These are phyloP conservation scores for Colletotrichum tabaci DNA, from an alignment of 2,329 filamentous ascomycete species.

Conservation along the genomic window DNA sequence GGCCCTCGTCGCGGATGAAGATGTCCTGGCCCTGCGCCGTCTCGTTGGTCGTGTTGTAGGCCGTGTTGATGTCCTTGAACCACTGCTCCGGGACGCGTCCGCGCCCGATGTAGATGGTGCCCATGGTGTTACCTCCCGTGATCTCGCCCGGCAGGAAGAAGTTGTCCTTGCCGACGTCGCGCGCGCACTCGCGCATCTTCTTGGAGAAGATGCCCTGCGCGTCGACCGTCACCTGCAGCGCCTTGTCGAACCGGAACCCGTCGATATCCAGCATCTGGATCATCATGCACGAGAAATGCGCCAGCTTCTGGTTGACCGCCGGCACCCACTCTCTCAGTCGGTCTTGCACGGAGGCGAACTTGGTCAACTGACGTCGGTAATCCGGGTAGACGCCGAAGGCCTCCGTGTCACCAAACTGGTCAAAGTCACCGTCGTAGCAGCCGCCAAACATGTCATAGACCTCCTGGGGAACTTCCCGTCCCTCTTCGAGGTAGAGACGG, in stretches of 20 bases:
- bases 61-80: conserved; percentile 43
- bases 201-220: conserved; percentile 71
- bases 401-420: conserved; percentile 74
- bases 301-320: conserved; percentile 69
- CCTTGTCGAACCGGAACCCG: conserved; percentile 78
- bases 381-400: conserved; percentile 75
- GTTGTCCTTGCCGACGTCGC: conserved; percentile 69
- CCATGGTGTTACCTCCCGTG: conserved; percentile 74
- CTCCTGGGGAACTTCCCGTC: conserved; percentile 63
- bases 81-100: conserved; percentile 62
- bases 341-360: conserved; percentile 78
- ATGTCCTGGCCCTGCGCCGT: conserved; percentile 40
- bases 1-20: conserved; percentile 71
- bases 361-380: conserved; percentile 75
- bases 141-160: conserved; percentile 77
- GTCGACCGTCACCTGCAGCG: conserved; percentile 75
- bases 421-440: conserved; percentile 75
- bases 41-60: conserved; percentile 42
- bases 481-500: conserved; percentile 73
- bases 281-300: conserved; percentile 74
- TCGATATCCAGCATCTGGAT: conserved; percentile 75
- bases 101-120: conserved; percentile 72
- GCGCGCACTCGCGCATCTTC: conserved; percentile 71
- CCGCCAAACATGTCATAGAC: conserved; percentile 64
- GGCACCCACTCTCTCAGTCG: conserved; percentile 75